Evolutionary conservation across 177 flowering plant genomes (phyloP).

Genomic region (Vitis hybrid): DNA sequence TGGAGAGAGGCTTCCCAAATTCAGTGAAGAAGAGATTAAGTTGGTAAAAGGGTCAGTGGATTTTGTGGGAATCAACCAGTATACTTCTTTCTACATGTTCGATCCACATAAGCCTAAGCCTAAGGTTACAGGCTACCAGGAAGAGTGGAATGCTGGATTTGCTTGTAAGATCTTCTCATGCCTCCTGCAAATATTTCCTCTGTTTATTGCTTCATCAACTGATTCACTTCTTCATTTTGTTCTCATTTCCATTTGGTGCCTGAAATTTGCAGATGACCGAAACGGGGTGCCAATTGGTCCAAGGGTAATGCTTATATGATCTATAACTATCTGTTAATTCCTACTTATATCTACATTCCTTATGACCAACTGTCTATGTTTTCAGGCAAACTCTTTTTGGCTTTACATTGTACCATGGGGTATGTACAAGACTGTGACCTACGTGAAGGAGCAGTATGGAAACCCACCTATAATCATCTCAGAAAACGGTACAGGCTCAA

Average conservation of each 20-base stretch:
- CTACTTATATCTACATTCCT: no score
- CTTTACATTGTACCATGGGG: conserved; percentile 79
- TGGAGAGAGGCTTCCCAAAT: conserved; percentile 54
- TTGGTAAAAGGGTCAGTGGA: conserved; percentile 70
- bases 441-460: conserved; percentile 60
- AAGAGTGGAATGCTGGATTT: conserved; percentile 65
- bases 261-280: conserved; percentile 34
- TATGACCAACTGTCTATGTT: background rate
- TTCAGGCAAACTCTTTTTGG: conserved; percentile 69
- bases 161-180: conserved; percentile 42
- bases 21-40: conserved; percentile 47
- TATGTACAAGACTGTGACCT: conserved; percentile 56
- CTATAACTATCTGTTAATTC: no score
- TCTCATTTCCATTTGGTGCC: background rate
- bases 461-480: conserved; percentile 60
- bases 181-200: no score
- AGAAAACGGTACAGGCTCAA: conserved; percentile 54
- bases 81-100: conserved; percentile 63
- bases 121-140: conserved; percentile 42
- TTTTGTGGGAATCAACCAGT: conserved; percentile 68
- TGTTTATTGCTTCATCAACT: no score
- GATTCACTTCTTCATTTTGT: no score
- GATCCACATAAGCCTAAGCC: conserved; percentile 24
- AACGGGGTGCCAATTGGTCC: conserved; percentile 60
- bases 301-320: conserved; percentile 25